Evolutionary conservation across 2,329 filamentous ascomycete species (phyloP), one percentile per base, ranked within the genome.

Genomic region (Fusarium odoratissimum): DNA sequence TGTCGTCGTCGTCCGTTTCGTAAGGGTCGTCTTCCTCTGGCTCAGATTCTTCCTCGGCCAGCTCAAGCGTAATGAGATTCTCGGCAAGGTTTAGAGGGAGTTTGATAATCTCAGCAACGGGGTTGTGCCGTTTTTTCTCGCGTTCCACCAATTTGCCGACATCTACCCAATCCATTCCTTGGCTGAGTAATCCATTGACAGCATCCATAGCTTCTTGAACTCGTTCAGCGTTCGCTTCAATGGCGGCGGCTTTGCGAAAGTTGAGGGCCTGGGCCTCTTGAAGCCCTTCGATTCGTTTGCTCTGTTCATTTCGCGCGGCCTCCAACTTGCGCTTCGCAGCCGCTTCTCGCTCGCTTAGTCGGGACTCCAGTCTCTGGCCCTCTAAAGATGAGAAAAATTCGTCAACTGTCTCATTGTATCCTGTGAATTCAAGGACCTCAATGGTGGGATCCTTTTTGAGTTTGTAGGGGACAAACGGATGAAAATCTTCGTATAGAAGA

Each of bases 321-420:
- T 97, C 93, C 7, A 99, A 86, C 80, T 97, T 97, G 77, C 90
- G 90, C 82, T 92, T 93, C 6, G 96, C 96, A 8, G 88, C 87
- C 25, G 92, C 90, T 81, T 99, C 95, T 54, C 92, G 90, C 80
- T 98, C 95, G 8, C 90, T 90, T 8, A 98, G 84, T 59, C 91
- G 89, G 3, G 94, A 97, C 80, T 97, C 93, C 2, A 98, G 86
- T 79, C 94, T 97, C 80, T 98, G 95, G 0, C 95, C 94, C 82
- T 99, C 96, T 31, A 98, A 90, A 0, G 95, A 98, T 0, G 96
- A 98, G 81, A 97, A 98, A 84, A 98, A 99, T 75, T 97, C 94
- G 79, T 99, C 96, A 0, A 97, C 95, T 0, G 95, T 96, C 78
- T 92, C 93, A 81, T 98, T 98, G 85, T 97, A 98, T 14, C 91